Percentiles rank a stretch among this genome's conserved stretches.
These are phyloP conservation scores for Chamaecyparis obtusa DNA, from an alignment of 75 land plant genomes.

Conservation along the genomic window DNA sequence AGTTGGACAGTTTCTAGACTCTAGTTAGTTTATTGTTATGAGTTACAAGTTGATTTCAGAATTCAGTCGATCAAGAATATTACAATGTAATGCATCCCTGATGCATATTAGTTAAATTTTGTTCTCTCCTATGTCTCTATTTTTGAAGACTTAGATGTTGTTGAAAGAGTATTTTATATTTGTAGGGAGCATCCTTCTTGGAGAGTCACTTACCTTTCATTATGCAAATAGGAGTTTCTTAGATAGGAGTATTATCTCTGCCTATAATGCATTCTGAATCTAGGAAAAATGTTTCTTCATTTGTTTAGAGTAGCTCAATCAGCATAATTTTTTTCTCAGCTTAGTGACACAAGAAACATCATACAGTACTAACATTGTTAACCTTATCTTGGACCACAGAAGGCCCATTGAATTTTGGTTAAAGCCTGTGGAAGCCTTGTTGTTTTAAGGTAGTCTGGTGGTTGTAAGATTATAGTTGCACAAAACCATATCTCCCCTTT, in stretches of 20 bases:
- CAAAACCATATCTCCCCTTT: not conserved
- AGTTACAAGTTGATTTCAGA: not conserved
- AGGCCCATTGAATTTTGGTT: not conserved
- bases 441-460: not conserved
- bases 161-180: too few species aligned
- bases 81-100: not conserved
- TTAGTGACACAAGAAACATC: not conserved
- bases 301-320: not conserved
- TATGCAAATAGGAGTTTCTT: not conserved
- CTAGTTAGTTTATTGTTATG: not conserved
- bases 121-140: not conserved
- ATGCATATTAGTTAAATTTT: not conserved
- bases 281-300: not conserved
- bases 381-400: not conserved
- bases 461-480: not conserved
- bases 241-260: not conserved
- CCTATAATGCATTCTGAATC: not conserved
- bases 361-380: not conserved
- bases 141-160: not conserved
- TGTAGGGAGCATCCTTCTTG: not conserved
- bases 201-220: not conserved
- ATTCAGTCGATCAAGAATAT: not conserved
- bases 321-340: not conserved
- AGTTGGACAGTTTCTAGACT: not conserved
- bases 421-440: not conserved